Evolutionary conservation across 805 yeast species (phyloP), one percentile per base, ranked within the genome.

Genomic region (Lipomyces spencermartinsiae): DNA sequence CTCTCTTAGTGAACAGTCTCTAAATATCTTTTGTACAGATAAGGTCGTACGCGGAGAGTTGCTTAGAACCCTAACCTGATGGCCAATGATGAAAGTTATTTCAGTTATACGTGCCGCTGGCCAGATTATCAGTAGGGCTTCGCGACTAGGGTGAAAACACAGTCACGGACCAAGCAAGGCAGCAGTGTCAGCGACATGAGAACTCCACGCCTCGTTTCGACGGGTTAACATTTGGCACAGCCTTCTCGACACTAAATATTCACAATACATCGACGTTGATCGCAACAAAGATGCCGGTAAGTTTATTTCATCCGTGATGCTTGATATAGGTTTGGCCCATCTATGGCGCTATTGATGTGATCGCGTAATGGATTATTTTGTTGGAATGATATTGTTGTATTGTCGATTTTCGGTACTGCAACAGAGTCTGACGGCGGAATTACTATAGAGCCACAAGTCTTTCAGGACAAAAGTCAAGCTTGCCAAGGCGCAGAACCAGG

Each of bases 401-500:
- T n/a, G 49, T 16, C 49, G 8, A 16, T 16, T 19, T 5, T n/a
- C 22, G 7, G 4, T 5, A n/a, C 49, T 9, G 49, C 10, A 6
- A 43, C n/a, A 14, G 22, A 43, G 22, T 19, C 49, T 43, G n/a
- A 43, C 49, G 22, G n/a, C 6, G 22, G 19, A 46, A 16, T 58
- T 14, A 25, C 19, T 58, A 19, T 35, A 80, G 77, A 78, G 82
- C 69, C 93, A 93, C 86, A 94, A 94, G 87, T 87, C 97, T 80
- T 92, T 95, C 89, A 92, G 86, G 85, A 91, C 90, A 85, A 94
- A 94, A 92, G 95, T 93, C 88, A 95, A 93, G 89, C 90, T 94
- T 84, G 98, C 97, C 83, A 94, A 95, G 90, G 98, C 97, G 83
- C 89, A 89, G 83, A 94, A 93, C 87, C 97, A 92, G 87, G 94